These are phyloP conservation scores for Yamadazyma blattariae DNA, from an alignment of 1,139 yeast genomes.

Conservation along the genomic window DNA sequence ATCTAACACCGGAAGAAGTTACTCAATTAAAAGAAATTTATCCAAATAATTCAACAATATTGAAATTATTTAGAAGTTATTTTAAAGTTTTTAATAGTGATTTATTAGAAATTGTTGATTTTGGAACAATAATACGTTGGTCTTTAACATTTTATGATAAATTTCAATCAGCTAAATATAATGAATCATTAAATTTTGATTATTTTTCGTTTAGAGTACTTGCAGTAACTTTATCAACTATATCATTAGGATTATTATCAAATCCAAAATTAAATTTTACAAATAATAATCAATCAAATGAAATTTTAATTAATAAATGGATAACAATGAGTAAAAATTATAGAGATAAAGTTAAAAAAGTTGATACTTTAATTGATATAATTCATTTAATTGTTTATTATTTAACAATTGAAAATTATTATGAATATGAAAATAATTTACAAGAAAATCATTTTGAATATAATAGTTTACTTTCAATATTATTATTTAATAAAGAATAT, in stretches of 20 bases:
- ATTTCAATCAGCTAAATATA: constrained; percentile 5
- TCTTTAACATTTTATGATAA: constrained; percentile 5
- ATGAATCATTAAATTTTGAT: constrained; percentile 6
- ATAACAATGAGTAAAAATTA: constrained; percentile 22
- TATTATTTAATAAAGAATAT: constrained; percentile 26
- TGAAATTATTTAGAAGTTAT: constrained; percentile 14
- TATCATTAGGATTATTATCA: constrained; percentile 24
- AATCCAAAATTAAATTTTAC: constrained; percentile 11
- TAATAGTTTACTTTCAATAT: constrained; percentile 26
- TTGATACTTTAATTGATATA: constrained; percentile 24
- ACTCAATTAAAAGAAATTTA: constrained; percentile 16
- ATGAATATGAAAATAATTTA: constrained; percentile 19
- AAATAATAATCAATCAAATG: constrained; percentile 8
- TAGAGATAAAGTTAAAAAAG: constrained; percentile 17
- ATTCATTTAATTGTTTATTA: constrained; percentile 30
- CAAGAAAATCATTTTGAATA: constrained; percentile 31
- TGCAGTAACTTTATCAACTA: constrained; percentile 18
- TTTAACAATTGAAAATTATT: constrained; percentile 24
- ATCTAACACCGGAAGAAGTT: constrained; percentile 16
- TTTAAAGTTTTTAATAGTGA: constrained; percentile 16
- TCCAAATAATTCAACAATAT: constrained; percentile 13
- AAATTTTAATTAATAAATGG: constrained; percentile 22
- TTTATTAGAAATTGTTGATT: constrained; percentile 16
- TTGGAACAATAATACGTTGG: constrained; percentile 8
- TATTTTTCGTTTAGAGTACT: constrained; percentile 15